Conservation (phyloP, 2,329 filamentous ascomycete species). For the Fusarium pilosicola region DNA sequence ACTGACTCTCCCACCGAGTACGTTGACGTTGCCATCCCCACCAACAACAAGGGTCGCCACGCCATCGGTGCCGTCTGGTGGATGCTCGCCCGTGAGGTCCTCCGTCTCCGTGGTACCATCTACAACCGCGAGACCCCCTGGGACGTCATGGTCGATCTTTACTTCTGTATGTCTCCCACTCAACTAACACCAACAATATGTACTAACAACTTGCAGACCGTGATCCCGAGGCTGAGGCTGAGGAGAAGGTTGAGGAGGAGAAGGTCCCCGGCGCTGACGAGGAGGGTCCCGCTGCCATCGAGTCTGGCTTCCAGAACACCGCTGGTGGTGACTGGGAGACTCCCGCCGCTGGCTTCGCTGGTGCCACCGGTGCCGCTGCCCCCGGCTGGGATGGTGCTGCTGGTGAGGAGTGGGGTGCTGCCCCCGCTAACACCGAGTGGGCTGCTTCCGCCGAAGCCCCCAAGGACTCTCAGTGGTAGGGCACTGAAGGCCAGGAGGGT, state of each 20-base stretch:
- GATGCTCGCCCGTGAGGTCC: slow-evolving; percentile 99
- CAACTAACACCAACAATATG: neutral
- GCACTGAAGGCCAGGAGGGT: slow-evolving; percentile 33
- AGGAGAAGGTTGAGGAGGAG: slow-evolving; percentile 96
- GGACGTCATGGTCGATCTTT: slow-evolving; percentile 99
- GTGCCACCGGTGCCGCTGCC: slow-evolving; percentile 58
- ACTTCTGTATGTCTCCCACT: slow-evolving; percentile 79
- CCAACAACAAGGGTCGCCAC: slow-evolving; percentile 99
- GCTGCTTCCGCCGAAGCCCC: slow-evolving; percentile 68
- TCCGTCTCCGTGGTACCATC: slow-evolving; percentile 97
- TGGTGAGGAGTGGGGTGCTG: slow-evolving; percentile 72
- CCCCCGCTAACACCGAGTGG: slow-evolving; percentile 74
- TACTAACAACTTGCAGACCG: slow-evolving; percentile 70
- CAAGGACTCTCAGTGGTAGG: slow-evolving; percentile 66
- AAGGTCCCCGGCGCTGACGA: slow-evolving; percentile 89
- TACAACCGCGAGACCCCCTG: slow-evolving; percentile 95
- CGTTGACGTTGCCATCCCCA: slow-evolving; percentile 99
- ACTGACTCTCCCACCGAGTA: slow-evolving; percentile 99
- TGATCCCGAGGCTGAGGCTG: slow-evolving; percentile 98
- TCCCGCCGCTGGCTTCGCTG: slow-evolving; percentile 75
- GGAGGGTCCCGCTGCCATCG: slow-evolving; percentile 80
- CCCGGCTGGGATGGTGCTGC: slow-evolving; percentile 68
- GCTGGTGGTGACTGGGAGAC: slow-evolving; percentile 84
- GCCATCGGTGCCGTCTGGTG: slow-evolving; percentile 99
- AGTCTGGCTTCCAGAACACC: slow-evolving; percentile 76